phyloP scores from a whole-genome alignment of 192 early-diverging fungal genomes.

The Gaertneriomyces sp. region DNA sequence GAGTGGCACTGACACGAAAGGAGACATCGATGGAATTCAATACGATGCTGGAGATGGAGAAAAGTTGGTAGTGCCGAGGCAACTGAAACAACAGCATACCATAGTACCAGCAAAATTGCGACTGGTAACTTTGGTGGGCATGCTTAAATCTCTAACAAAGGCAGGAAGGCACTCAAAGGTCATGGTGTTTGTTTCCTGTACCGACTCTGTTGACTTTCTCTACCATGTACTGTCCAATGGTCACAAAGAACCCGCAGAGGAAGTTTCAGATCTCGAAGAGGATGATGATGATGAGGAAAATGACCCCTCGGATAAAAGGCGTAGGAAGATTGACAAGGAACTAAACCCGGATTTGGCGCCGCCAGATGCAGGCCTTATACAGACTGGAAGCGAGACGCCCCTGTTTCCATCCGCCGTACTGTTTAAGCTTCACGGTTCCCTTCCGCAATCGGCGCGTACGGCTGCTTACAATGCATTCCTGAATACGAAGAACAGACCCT shows the following conservation, averaged over 20 bases:
- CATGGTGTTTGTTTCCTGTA: conserved; percentile 92
- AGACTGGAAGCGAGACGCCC: conserved; percentile 45
- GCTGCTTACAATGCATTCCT: conserved; percentile 73
- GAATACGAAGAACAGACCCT: conserved; percentile 40
- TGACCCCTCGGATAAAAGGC: neutral
- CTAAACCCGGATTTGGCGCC: conserved; percentile 22
- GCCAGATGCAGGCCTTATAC: conserved; percentile 24
- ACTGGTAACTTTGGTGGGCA: conserved; percentile 76
- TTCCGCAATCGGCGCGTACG: conserved; percentile 76
- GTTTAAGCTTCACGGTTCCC: conserved; percentile 85
- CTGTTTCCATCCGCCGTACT: conserved; percentile 68
- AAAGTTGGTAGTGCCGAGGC: conserved; percentile 68
- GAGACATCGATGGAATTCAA: neutral
- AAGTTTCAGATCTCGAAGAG: conserved; percentile 34
- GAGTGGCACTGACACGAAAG: conserved; percentile 28
- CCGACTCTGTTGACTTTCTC: conserved; percentile 95
- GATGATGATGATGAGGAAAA: conserved; percentile 16
- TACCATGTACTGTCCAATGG: conserved; percentile 75
- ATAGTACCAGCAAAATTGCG: conserved; percentile 88
- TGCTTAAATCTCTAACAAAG: conserved; percentile 60
- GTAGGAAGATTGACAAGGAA: conserved; percentile 9
- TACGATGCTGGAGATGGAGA: conserved; percentile 27
- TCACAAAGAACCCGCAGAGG: conserved; percentile 31
- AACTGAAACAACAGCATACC: conserved; percentile 83
- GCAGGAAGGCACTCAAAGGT: conserved; percentile 54